phyloP scores from a whole-genome alignment of 2,329 filamentous ascomycete genomes.

The Colletotrichum endophyticum region DNA sequence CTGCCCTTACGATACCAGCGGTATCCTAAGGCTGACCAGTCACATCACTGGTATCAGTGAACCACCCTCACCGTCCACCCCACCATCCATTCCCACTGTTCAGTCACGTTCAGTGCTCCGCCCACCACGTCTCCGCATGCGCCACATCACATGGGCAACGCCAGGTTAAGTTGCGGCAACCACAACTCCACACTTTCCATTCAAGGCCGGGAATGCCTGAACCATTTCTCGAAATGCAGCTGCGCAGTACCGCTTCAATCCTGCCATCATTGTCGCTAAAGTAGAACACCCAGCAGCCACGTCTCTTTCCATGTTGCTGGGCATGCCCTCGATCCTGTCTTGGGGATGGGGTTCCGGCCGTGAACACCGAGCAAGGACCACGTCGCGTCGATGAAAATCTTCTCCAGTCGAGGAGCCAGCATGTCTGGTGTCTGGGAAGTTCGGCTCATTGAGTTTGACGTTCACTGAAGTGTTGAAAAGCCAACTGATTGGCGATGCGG shows the following conservation, averaged over 20 bases:
- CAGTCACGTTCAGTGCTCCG: neutral
- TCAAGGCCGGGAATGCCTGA: neutral
- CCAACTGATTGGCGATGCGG: neutral
- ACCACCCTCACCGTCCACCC: neutral
- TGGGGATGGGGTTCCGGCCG: neutral
- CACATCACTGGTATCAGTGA: too few relatives aligned
- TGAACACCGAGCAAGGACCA: neutral
- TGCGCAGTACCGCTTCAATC: neutral
- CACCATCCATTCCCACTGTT: neutral
- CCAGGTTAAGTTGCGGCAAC: too few relatives aligned
- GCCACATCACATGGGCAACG: too few relatives aligned
- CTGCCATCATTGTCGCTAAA: neutral
- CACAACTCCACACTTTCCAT: neutral
- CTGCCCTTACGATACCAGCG: too few relatives aligned
- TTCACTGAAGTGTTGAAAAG: neutral
- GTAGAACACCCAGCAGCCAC: neutral
- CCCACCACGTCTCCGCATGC: too few relatives aligned
- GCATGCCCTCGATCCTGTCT: neutral
- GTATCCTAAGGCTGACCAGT: too few relatives aligned
- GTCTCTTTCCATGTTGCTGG: neutral
- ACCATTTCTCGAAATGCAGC: neutral
- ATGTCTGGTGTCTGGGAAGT: neutral
- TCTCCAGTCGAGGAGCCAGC: neutral
- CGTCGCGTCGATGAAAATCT: neutral
- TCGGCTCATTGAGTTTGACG: neutral